Evolutionary conservation across 257 asterid genomes (phyloP).

Genomic region (Solanum dulcamara): DNA sequence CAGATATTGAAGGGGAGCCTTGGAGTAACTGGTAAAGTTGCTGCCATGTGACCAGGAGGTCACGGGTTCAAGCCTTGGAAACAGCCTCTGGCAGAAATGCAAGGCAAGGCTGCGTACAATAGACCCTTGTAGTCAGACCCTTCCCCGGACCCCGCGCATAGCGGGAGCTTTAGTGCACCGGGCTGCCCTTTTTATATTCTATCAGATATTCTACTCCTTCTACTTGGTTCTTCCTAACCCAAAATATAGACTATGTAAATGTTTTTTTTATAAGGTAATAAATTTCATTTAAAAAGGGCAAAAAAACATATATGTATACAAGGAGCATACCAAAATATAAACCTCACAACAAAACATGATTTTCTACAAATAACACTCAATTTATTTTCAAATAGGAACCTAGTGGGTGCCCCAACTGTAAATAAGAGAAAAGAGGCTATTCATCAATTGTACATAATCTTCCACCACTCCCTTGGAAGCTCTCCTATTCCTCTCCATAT

Average conservation of each 20-base stretch:
- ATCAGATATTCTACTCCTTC: neutral
- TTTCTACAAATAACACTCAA: neutral
- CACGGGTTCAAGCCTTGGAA: too few relatives aligned
- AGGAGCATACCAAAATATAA: neutral
- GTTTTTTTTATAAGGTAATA: neutral
- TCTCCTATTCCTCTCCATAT: neutral
- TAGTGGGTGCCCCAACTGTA: neutral
- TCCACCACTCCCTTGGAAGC: neutral
- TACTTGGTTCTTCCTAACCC: neutral
- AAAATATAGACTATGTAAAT: neutral
- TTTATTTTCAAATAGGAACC: neutral
- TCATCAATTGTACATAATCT: neutral
- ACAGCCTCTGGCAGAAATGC: too few relatives aligned
- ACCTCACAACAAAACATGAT: neutral
- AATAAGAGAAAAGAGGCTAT: neutral
- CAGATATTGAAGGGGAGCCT: too few relatives aligned
- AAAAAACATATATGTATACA: neutral
- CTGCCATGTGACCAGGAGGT: too few relatives aligned
- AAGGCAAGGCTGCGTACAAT: too few relatives aligned
- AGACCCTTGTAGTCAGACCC: too few relatives aligned
- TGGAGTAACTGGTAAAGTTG: too few relatives aligned
- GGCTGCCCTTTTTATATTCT: too few relatives aligned
- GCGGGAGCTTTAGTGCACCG: too few relatives aligned
- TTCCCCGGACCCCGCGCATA: too few relatives aligned
- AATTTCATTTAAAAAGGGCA: neutral